These are phyloP conservation scores for Naganishia liquefaciens DNA, from an alignment of 1,284 basidiomycete genomes.

Conservation along the genomic window DNA sequence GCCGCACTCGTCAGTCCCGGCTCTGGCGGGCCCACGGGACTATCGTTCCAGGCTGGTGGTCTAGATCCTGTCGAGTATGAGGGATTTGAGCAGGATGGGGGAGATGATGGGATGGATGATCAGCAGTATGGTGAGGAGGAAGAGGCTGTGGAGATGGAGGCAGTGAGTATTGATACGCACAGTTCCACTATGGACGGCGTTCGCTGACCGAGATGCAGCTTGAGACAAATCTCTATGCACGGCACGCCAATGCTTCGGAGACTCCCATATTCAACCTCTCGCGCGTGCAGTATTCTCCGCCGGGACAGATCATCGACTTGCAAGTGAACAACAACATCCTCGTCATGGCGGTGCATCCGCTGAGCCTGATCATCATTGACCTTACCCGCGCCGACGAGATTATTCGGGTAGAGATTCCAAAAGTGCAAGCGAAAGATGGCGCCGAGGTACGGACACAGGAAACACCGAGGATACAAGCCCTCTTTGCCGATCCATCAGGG, in stretches of 20 bases:
- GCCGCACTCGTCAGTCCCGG: slow-evolving; percentile 33
- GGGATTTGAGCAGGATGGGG: slow-evolving; percentile 76
- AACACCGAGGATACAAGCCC: slow-evolving; percentile 58
- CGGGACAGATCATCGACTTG: slow-evolving; percentile 74
- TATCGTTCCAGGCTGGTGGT: slow-evolving; percentile 47
- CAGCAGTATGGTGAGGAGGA: slow-evolving; percentile 54
- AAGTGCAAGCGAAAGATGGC: slow-evolving; percentile 52
- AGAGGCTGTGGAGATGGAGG: slow-evolving; percentile 33
- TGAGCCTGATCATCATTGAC: slow-evolving; percentile 78
- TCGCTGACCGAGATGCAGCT: slow-evolving; percentile 36
- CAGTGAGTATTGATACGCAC: slow-evolving; percentile 21
- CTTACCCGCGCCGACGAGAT: slow-evolving; percentile 78
- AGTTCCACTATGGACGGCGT: slow-evolving; percentile 38
- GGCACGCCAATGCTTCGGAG: slow-evolving; percentile 16
- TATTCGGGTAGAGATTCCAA: slow-evolving; percentile 69
- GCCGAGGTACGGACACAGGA: slow-evolving; percentile 1
- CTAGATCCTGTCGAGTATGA: slow-evolving; percentile 71
- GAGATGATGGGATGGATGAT: slow-evolving; percentile 60
- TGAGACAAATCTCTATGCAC: slow-evolving; percentile 32
- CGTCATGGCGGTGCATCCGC: slow-evolving; percentile 76
- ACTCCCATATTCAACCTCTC: slow-evolving; percentile 77
- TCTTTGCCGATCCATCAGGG: slow-evolving; percentile 90
- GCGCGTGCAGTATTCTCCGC: slow-evolving; percentile 82
- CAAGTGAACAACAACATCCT: slow-evolving; percentile 82
- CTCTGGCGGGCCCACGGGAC: slow-evolving; percentile 52